phyloP scores from a whole-genome alignment of 2,329 filamentous ascomycete species.

The Botrytis squamosa region DNA sequence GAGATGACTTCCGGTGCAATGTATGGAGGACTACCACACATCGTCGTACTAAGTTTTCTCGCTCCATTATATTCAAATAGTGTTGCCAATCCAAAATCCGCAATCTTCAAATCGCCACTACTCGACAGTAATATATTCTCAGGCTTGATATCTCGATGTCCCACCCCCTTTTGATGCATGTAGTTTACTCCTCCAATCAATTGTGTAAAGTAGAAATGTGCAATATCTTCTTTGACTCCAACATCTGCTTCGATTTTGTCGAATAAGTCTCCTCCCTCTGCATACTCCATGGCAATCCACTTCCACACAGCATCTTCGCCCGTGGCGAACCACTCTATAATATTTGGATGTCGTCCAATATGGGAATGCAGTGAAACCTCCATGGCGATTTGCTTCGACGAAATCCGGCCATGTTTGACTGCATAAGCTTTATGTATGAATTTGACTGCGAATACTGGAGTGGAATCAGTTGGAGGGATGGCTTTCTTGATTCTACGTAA shows the following conservation, averaged over 20 bases:
- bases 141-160: slow-evolving; percentile 87
- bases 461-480: slow-evolving; percentile 64
- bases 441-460: slow-evolving; percentile 92
- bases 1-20: slow-evolving; percentile 88
- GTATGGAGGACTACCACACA: slow-evolving; percentile 95
- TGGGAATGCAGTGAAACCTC: slow-evolving; percentile 89
- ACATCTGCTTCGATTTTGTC: slow-evolving; percentile 99
- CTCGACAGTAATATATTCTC: slow-evolving; percentile 91
- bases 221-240: slow-evolving; percentile 90
- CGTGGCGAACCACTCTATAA: slow-evolving; percentile 87
- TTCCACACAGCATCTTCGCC: slow-evolving; percentile 85
- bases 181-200: slow-evolving; percentile 87
- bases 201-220: slow-evolving; percentile 94
- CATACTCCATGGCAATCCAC: slow-evolving; percentile 98
- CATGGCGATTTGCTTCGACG: slow-evolving; percentile 84
- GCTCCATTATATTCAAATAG: slow-evolving; percentile 88
- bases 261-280: slow-evolving; percentile 92
- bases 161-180: slow-evolving; percentile 94
- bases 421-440: slow-evolving; percentile 98
- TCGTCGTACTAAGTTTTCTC: slow-evolving; percentile 77
- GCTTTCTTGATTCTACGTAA: slow-evolving; percentile 71
- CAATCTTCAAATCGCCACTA: slow-evolving; percentile 85
- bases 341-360: slow-evolving; percentile 85
- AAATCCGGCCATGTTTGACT: slow-evolving; percentile 81
- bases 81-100: slow-evolving; percentile 94